These are phyloP conservation scores for Aspergillus vadensis DNA, from an alignment of 2,329 filamentous ascomycete genomes.

Conservation along the genomic window DNA sequence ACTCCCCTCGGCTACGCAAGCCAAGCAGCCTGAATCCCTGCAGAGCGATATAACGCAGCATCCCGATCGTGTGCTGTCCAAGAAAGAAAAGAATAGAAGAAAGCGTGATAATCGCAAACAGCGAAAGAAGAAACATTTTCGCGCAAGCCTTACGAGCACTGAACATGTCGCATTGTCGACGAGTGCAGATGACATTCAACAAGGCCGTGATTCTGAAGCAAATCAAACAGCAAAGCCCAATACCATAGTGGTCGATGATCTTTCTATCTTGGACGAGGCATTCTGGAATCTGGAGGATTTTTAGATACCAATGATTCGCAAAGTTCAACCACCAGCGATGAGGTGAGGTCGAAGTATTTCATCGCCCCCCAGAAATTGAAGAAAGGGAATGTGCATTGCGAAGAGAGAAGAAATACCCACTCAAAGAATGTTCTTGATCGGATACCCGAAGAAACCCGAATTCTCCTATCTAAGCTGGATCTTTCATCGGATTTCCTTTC, in stretches of 20 bases:
- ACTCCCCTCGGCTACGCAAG: background rate
- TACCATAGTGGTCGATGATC: background rate
- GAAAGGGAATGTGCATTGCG: background rate
- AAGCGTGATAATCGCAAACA: background rate
- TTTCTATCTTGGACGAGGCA: conserved; percentile 1
- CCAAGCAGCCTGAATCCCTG: background rate
- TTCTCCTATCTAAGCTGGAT: conserved; percentile 18
- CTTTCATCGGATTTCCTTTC: conserved; percentile 25
- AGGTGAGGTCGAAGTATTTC: conserved; percentile 43
- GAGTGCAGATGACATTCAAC: background rate
- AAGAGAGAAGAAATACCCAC: background rate
- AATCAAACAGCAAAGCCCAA: background rate
- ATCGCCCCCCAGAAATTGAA: background rate
- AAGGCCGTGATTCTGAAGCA: background rate
- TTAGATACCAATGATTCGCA: conserved; percentile 43
- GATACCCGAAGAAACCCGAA: conserved; percentile 19
- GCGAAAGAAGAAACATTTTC: background rate
- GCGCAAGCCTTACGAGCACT: background rate
- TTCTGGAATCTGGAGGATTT: conserved; percentile 38
- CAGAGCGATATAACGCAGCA: background rate
- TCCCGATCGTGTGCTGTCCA: background rate
- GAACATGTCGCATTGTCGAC: background rate
- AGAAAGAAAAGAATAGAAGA: background rate
- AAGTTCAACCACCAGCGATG: conserved; percentile 40
- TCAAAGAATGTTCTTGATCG: background rate